Base-by-base conservation (phyloP, 345 rosid genomes). In the Noccaea bulbosa region DNA sequence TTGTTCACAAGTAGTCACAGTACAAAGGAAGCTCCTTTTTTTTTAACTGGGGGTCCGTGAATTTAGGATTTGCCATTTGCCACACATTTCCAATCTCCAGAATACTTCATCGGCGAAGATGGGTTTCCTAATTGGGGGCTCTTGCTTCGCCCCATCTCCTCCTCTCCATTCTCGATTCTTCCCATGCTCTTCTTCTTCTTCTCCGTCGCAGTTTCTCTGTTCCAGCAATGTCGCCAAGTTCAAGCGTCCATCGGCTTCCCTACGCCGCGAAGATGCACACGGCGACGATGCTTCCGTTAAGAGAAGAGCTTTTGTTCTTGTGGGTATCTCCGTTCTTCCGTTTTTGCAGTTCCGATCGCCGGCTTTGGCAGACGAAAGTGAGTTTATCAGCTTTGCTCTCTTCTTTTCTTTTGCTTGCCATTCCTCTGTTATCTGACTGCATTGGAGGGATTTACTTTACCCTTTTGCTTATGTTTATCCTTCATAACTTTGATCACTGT, bases 241-340 rank as follows among this genome's bases (percentile, higher is more conserved):
- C 83, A 82, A 79, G 62, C 79, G 69, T 59, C 40, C 74, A 15
- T 63, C 44, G 38, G 84, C 86, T 40, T 79, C 85, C 47, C 62
- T 72, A 20, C 81, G 79, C 62, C 81, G 53, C 7, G 83, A 58
- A 44, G 83, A 75, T 35, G 83, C 69, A 14, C 8, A 47, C 5
- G 77, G 74, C 38, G 85, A 71, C 48, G 16, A 32, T 53, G 54
- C 72, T 67, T 80, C 75, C 51, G 56, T 30, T 33, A 79, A 69
- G 57, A 82, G 88, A 72, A 83, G 93, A 50, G 80, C 84, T 40
- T 69, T 85, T 78, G 73, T 89, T 10, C 80, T 89, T 27, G 76
- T 87, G 67, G 93, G 96, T 55, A 53, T 85, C 75, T 85, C 98
- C 6, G 83, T 82, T 72, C 86, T 89, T 73, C 96, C 96, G 5